These are phyloP conservation scores for Talaromyces rugulosus DNA, from an alignment of 2,329 filamentous ascomycete species.

Conservation along the genomic window DNA sequence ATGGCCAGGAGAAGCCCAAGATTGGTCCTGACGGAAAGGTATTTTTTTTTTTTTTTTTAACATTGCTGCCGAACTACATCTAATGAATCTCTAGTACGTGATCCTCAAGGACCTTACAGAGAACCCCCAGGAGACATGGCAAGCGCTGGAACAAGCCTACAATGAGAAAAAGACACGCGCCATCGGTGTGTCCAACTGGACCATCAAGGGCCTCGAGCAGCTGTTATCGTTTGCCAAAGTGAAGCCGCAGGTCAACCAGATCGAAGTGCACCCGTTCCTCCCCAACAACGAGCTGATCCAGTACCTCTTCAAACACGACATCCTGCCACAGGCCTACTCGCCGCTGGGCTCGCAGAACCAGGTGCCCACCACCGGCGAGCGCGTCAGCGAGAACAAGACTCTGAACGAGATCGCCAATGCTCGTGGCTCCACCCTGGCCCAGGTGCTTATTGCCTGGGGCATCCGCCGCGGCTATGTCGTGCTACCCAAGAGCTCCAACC, in stretches of 20 bases:
- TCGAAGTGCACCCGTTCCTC: conserved; percentile 47
- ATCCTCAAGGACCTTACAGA: conserved; percentile 63
- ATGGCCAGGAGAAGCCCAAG: conserved; percentile 44
- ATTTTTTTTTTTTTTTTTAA: conserved; percentile 1
- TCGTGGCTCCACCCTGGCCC: conserved; percentile 55
- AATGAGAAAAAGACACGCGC: conserved; percentile 59
- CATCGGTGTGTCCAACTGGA: conserved; percentile 77
- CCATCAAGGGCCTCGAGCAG: conserved; percentile 45
- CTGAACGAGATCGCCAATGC: conserved; percentile 57
- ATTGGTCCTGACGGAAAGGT: conserved; percentile 51
- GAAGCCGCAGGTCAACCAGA: conserved; percentile 42
- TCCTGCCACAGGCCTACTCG: conserved; percentile 41
- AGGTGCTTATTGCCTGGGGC: conserved; percentile 63
- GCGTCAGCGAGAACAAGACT: conserved; percentile 55
- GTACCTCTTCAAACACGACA: conserved; percentile 39
- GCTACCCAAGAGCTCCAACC: conserved; percentile 66
- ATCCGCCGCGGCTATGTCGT: conserved; percentile 63
- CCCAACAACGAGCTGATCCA: conserved; percentile 41
- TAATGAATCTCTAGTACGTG: conserved; percentile 42
- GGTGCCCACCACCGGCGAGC: conserved; percentile 65
- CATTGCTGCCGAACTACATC: not conserved
- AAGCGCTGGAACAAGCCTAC: conserved; percentile 61
- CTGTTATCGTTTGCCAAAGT: conserved; percentile 42
- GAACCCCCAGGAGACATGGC: conserved; percentile 61
- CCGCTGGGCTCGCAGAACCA: conserved; percentile 62